phyloP scores from a whole-genome alignment of 2,329 filamentous ascomycete species.

The Pseudogymnoascus sp. region DNA sequence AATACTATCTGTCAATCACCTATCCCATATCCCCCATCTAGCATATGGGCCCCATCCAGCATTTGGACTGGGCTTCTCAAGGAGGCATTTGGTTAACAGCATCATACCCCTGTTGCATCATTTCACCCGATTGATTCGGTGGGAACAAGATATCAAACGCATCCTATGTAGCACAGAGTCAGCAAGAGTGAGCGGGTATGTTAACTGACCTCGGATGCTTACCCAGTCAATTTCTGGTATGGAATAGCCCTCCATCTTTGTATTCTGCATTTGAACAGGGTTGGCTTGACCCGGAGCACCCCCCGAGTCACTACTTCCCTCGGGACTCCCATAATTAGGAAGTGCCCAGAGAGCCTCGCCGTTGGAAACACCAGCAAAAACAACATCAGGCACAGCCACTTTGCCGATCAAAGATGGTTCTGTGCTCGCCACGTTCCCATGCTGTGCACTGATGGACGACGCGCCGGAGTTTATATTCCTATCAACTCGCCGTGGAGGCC shows the following conservation, averaged over 20 bases:
- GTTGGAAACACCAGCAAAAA: slow-evolving; percentile 42
- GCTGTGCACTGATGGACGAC: neutral
- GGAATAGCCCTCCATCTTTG: slow-evolving; percentile 26
- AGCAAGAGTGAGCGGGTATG: neutral
- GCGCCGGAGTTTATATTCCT: neutral
- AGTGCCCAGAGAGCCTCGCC: slow-evolving; percentile 41
- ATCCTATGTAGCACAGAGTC: slow-evolving; percentile 16
- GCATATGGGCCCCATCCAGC: neutral
- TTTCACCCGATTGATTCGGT: slow-evolving; percentile 17
- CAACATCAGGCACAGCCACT: slow-evolving; percentile 19
- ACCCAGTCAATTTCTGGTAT: slow-evolving; percentile 61
- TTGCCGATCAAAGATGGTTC: slow-evolving; percentile 3
- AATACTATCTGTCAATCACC: neutral
- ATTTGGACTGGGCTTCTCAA: too few species aligned
- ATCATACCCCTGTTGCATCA: neutral
- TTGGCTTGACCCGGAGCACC: slow-evolving; percentile 24
- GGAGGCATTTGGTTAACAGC: neutral
- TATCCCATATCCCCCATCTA: neutral
- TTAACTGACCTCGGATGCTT: slow-evolving; percentile 27
- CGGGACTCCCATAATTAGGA: slow-evolving; percentile 35
- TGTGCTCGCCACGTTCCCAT: neutral
- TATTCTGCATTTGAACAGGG: neutral
- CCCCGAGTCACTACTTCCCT: slow-evolving; percentile 37
- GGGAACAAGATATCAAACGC: slow-evolving; percentile 28
- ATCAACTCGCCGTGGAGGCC: slow-evolving; percentile 15